Percentiles rank a stretch among this genome's conserved stretches.
Evolutionary conservation across 805 yeast genomes (phyloP).

Genomic region (Myxozyma melibiosi): DNA sequence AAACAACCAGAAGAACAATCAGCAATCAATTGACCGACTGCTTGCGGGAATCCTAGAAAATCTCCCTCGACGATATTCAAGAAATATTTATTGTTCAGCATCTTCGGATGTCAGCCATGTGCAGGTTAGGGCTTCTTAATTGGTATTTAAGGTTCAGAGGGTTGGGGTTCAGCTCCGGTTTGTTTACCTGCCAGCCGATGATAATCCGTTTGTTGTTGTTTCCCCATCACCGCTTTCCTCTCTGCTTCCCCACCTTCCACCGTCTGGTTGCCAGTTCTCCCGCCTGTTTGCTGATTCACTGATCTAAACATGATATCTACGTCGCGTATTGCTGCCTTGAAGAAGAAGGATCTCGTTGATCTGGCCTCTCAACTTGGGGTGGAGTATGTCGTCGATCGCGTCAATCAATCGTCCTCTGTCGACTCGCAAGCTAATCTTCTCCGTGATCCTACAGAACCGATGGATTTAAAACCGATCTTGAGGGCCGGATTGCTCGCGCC

Average conservation of each 20-base stretch:
- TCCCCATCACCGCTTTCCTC: not conserved
- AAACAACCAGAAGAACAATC: too few species aligned
- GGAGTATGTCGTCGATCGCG: conserved; percentile 37
- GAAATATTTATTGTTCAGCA: too few species aligned
- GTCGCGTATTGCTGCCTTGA: conserved; percentile 42
- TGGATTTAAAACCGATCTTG: conserved; percentile 40
- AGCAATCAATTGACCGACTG: too few species aligned
- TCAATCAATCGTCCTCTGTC: not conserved
- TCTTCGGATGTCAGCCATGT: too few species aligned
- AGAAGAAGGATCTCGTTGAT: conserved; percentile 45
- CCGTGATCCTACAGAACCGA: conserved; percentile 32
- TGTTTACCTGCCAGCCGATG: conserved; percentile 1
- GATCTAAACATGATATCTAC: conserved; percentile 6
- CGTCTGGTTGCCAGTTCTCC: too few species aligned
- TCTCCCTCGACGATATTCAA: too few species aligned
- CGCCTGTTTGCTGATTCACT: too few species aligned
- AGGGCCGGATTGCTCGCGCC: conserved; percentile 36
- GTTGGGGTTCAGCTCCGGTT: too few species aligned
- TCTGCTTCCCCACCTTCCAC: not conserved
- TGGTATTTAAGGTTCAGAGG: too few species aligned
- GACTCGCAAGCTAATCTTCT: not conserved
- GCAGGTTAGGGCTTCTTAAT: not conserved
- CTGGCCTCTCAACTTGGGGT: conserved; percentile 45
- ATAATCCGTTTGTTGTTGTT: conserved; percentile 3
- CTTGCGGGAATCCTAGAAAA: too few species aligned